Evolutionary conservation across 2,329 filamentous ascomycete species (phyloP).

Genomic region (Cryoendolithus antarcticus): DNA sequence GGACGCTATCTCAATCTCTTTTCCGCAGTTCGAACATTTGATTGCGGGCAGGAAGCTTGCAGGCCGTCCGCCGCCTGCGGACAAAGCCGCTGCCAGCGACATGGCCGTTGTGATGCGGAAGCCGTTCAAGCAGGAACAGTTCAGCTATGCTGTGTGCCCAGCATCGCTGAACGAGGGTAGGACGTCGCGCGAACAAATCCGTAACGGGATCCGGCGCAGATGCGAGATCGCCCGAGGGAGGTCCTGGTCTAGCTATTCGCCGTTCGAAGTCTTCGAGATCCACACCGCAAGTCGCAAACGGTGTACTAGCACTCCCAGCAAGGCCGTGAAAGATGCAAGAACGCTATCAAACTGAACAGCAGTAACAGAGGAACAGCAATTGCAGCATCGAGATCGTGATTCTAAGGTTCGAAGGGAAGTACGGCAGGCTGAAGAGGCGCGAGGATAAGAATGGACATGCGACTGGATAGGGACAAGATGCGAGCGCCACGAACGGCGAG

Average conservation of each 20-base stretch:
- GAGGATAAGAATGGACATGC: neutral
- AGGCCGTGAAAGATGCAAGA: too few relatives aligned
- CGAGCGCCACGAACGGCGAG: constrained; percentile 2
- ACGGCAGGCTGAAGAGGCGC: neutral
- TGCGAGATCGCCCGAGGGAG: constrained; percentile 4
- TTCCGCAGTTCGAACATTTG: constrained; percentile 73
- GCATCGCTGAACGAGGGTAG: too few relatives aligned
- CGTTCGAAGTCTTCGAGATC: constrained; percentile 1
- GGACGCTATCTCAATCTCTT: constrained; percentile 66
- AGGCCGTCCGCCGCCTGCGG: constrained; percentile 35
- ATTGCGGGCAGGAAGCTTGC: constrained; percentile 67
- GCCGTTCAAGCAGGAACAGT: constrained; percentile 1
- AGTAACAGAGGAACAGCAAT: too few relatives aligned
- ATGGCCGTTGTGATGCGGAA: constrained; percentile 7
- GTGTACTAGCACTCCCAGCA: too few relatives aligned
- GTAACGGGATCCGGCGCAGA: constrained; percentile 1
- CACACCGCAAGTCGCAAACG: neutral
- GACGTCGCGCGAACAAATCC: neutral
- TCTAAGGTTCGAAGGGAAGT: too few relatives aligned
- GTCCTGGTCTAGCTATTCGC: constrained; percentile 1
- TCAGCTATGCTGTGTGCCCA: neutral
- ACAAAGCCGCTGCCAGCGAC: constrained; percentile 18
- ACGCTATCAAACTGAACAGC: too few relatives aligned
- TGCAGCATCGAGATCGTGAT: too few relatives aligned
- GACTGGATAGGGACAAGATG: constrained; percentile 1